Evolutionary conservation across 1,284 basidiomycete species (phyloP).

Genomic region (Ustilago nuda): DNA sequence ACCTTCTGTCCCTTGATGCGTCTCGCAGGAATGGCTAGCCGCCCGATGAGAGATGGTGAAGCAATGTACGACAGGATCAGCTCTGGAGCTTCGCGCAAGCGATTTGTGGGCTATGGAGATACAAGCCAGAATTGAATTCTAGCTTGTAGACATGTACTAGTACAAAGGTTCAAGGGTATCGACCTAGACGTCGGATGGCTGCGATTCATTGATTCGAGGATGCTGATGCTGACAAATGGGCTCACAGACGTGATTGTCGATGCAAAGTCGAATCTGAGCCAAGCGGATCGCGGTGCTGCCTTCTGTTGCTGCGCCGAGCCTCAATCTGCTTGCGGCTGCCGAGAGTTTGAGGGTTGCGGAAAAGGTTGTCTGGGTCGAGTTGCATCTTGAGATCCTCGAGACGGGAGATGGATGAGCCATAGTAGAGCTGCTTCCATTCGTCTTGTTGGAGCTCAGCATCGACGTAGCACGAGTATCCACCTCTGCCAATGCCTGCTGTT

Average conservation of each 20-base stretch:
- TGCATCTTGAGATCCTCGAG: slow-evolving; percentile 52
- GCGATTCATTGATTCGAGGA: not conserved
- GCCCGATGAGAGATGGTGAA: slow-evolving; percentile 23
- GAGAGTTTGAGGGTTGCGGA: slow-evolving; percentile 54
- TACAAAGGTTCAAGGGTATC: slow-evolving; percentile 4
- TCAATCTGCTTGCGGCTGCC: slow-evolving; percentile 35
- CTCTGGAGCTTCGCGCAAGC: not conserved
- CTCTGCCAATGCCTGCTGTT: slow-evolving; percentile 23
- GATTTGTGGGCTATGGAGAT: not conserved
- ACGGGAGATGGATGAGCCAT: slow-evolving; percentile 40
- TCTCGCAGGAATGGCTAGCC: slow-evolving; percentile 16
- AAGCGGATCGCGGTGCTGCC: not conserved
- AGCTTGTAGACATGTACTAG: not conserved
- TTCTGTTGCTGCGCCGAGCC: slow-evolving; percentile 15
- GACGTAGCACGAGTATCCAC: slow-evolving; percentile 58
- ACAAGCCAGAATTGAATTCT: no score
- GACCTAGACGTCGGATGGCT: not conserved
- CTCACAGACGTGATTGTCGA: slow-evolving; percentile 16
- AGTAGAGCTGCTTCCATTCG: slow-evolving; percentile 56
- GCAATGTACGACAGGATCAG: not conserved
- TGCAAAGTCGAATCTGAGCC: not conserved
- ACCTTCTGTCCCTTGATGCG: no score
- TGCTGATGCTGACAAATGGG: not conserved
- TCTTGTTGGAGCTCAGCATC: slow-evolving; percentile 48
- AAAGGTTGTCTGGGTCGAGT: slow-evolving; percentile 54